Evolutionary conservation across 371 early-diverging fungal genomes (phyloP).

Genomic region (Saksenaea oblongispora): DNA sequence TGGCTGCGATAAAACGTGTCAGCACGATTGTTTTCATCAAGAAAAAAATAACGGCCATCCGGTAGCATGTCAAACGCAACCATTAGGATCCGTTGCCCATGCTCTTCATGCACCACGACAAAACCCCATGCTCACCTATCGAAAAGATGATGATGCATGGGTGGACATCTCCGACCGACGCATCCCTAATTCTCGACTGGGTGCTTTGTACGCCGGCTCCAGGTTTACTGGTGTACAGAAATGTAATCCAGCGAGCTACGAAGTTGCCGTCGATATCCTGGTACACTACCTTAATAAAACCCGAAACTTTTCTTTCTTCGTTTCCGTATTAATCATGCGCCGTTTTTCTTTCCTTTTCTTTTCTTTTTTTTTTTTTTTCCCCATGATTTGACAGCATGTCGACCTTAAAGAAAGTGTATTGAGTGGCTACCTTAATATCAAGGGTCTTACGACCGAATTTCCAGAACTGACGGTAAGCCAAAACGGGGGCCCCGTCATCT

Average conservation of each 20-base stretch:
- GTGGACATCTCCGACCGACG: slow-evolving; percentile 29
- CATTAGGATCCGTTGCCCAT: neutral
- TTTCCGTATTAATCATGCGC: too few species aligned
- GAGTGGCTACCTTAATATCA: slow-evolving; percentile 76
- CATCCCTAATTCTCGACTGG: slow-evolving; percentile 21
- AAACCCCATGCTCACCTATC: slow-evolving; percentile 10
- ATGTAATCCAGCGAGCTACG: slow-evolving; percentile 61
- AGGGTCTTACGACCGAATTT: slow-evolving; percentile 73
- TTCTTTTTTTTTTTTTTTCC: neutral
- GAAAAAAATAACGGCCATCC: neutral
- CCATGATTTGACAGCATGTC: slow-evolving; percentile 55
- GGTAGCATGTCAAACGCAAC: neutral
- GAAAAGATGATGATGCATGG: slow-evolving; percentile 27
- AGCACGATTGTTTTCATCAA: slow-evolving; percentile 2
- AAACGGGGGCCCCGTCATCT: too few species aligned
- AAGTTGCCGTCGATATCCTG: slow-evolving; percentile 72
- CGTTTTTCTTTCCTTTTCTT: neutral
- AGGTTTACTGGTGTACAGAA: slow-evolving; percentile 68
- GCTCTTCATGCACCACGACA: neutral
- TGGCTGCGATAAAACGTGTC: neutral
- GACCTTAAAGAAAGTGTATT: slow-evolving; percentile 65
- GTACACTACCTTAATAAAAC: slow-evolving; percentile 31
- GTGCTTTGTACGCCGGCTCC: slow-evolving; percentile 60
- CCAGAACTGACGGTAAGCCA: slow-evolving; percentile 43
- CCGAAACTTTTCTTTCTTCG: too few species aligned